Conservation (phyloP, 768 basidiomycete genomes). For the Saitozyma podzolica region DNA sequence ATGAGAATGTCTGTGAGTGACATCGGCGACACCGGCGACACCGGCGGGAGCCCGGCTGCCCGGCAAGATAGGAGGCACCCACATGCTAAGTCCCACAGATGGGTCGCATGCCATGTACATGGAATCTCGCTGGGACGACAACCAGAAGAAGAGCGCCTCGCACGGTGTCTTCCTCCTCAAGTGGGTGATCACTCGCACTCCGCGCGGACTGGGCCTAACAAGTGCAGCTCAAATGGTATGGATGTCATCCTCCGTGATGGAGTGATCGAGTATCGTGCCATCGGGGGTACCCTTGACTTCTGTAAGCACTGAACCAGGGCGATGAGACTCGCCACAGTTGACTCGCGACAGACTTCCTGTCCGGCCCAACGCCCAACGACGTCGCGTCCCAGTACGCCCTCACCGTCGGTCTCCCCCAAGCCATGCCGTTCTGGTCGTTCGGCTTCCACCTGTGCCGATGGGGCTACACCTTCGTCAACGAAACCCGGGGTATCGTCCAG, state of each 20-base stretch:
- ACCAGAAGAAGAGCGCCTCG: conserved; percentile 59
- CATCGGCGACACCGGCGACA: too few relatives aligned
- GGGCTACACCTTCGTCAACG: conserved; percentile 59
- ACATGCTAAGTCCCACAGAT: conserved; percentile 16
- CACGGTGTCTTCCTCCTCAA: conserved; percentile 77
- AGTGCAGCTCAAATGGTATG: conserved; percentile 61
- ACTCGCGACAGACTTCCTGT: conserved; percentile 59
- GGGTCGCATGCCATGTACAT: conserved; percentile 37
- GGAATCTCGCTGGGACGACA: conserved; percentile 24
- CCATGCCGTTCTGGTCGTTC: conserved; percentile 74
- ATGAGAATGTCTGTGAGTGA: conserved; percentile 25
- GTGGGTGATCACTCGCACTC: conserved; percentile 5
- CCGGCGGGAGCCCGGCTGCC: too few relatives aligned
- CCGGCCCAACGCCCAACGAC: conserved; percentile 55
- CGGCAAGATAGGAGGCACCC: too few relatives aligned
- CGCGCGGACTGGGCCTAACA: background rate
- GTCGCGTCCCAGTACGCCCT: conserved; percentile 72
- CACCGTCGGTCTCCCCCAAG: conserved; percentile 67
- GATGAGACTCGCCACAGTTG: too few relatives aligned
- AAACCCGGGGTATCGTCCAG: conserved; percentile 61
- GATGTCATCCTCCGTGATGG: conserved; percentile 63
- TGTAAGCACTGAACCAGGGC: conserved; percentile 43
- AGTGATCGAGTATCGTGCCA: conserved; percentile 65
- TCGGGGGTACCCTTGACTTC: conserved; percentile 75
- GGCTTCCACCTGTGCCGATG: conserved; percentile 71